Conservation (phyloP, 495 filamentous ascomycete species). For the Aspergillus nidulans region DNA sequence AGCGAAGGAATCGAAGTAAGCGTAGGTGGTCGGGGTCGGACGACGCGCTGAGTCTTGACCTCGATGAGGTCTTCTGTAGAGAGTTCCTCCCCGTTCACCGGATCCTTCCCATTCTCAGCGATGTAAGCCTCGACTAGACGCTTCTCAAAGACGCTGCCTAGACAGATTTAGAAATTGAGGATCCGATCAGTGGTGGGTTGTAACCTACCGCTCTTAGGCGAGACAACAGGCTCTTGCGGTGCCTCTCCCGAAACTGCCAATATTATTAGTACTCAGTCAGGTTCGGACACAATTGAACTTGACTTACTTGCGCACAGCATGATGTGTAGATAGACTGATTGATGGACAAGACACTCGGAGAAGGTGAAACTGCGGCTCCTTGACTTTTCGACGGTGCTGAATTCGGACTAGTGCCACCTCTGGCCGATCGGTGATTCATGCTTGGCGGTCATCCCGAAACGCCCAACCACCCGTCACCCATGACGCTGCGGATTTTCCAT, state of each 20-base stretch:
- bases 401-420: slow-evolving; percentile 35
- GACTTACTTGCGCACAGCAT: slow-evolving; percentile 76
- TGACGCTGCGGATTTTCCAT: not conserved
- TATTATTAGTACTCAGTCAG: slow-evolving; percentile 18
- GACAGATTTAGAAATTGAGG: slow-evolving; percentile 27
- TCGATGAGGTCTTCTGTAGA: slow-evolving; percentile 79
- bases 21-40: slow-evolving; percentile 85
- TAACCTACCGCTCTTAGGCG: slow-evolving; percentile 81
- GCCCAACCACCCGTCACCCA: too few species aligned
- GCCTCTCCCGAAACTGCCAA: slow-evolving; percentile 89
- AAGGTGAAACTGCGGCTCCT: slow-evolving; percentile 35
- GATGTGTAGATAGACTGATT: slow-evolving; percentile 27
- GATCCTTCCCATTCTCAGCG: slow-evolving; percentile 88
- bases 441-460: slow-evolving; percentile 12
- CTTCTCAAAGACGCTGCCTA: slow-evolving; percentile 89
- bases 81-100: slow-evolving; percentile 87
- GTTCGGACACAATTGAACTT: not conserved
- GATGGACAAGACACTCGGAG: slow-evolving; percentile 24
- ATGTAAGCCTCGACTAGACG: slow-evolving; percentile 94
- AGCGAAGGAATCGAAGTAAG: slow-evolving; percentile 97
- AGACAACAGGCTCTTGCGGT: slow-evolving; percentile 90
- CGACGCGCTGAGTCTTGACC: slow-evolving; percentile 74
- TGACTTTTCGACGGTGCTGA: slow-evolving; percentile 40
- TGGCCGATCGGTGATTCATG: slow-evolving; percentile 18
- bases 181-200: slow-evolving; percentile 7